Evolutionary conservation across 495 filamentous ascomycete genomes (phyloP).

Genomic region (Gamarada debralockiae): DNA sequence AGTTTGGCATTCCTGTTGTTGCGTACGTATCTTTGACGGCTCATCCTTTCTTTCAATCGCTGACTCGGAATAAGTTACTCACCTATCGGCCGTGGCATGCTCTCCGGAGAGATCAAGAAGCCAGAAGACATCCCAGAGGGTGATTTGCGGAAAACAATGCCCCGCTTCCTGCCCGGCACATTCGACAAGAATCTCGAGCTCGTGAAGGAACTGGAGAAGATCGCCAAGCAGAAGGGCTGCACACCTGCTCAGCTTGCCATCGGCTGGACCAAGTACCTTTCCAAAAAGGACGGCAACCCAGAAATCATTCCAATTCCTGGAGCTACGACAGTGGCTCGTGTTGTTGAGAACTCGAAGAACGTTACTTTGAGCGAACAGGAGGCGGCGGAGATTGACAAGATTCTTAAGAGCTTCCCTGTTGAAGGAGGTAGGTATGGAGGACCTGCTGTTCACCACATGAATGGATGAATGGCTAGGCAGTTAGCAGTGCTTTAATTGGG

Average conservation of each 20-base stretch:
- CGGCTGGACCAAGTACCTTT: conserved; percentile 43
- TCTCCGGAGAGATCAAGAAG: conserved; percentile 57
- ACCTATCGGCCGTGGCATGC: conserved; percentile 29
- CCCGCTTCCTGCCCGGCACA: conserved; percentile 65
- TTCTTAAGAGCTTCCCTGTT: conserved; percentile 38
- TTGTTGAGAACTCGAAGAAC: conserved; percentile 45
- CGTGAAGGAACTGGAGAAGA: conserved; percentile 55
- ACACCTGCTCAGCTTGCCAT: conserved; percentile 76
- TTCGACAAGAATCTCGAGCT: conserved; percentile 73
- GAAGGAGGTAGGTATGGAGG: conserved; percentile 36
- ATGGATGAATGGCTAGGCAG: conserved; percentile 12
- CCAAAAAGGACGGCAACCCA: conserved; percentile 51
- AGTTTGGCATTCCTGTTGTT: conserved; percentile 68
- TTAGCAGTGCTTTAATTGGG: background rate
- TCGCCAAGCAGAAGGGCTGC: conserved; percentile 67
- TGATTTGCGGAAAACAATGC: conserved; percentile 49
- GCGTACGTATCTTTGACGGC: conserved; percentile 39
- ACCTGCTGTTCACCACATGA: conserved; percentile 22
- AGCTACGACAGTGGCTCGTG: conserved; percentile 44
- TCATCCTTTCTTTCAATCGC: conserved; percentile 25
- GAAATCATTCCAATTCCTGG: conserved; percentile 85
- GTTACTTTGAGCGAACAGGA: conserved; percentile 45
- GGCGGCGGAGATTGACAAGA: conserved; percentile 44
- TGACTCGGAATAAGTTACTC: conserved; percentile 26
- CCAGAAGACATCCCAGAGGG: conserved; percentile 56